Evolutionary conservation across 176 grass and related monocot genomes (phyloP), one percentile per base, ranked within the genome.

Genomic region (Lolium multiflorum): DNA sequence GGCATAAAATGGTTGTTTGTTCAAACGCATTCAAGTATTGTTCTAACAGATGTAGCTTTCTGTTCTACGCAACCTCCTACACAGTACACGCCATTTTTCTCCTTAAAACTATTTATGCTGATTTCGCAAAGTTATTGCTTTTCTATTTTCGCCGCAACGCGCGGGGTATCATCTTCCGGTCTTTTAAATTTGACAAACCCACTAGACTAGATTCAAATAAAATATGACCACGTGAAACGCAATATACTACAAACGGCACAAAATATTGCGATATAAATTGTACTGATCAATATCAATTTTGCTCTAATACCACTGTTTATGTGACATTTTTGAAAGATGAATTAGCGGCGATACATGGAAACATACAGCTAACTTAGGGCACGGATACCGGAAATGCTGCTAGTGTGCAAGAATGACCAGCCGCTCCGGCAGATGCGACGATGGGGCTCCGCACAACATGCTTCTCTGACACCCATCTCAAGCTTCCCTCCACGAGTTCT

Each of bases 391-490:
- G 21, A 26, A 5, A 50, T 17, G 46, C 14, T 51, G 67, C n/a
- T 3, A 11, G 69, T 15, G 61, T 4, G 61, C 24, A 65, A 14
- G 28, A 8, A 9, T 1, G 65, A 37, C 31, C 28, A 9, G 7
- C 31, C 6, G 16, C 65, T 68, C 31, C 65, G 62, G 24, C 7
- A 5, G 44, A 13, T 25, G 22, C 22, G n/a, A 74, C 46, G 46
- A 74, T 50, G 12, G 46, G 21, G 71, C 71, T 74, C 46, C 46
- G 71, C 21, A 74, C 71, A 8, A 74, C 46, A 51, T 74, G 71
- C 71, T 51, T 74, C 13, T 51, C 7, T 0, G 71, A 74, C 22
- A 74, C 39, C 77, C 84, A 87, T 16, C 4, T 11, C 49, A 87
- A 22, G 51, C 77, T 87, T 25, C 76, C 84, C 28, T 80, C 84